A percentile compares a stretch with the other conserved stretches of the same genome.
phyloP scores from a whole-genome alignment of 208 protist species.

The Trypanosoma theileri region DNA sequence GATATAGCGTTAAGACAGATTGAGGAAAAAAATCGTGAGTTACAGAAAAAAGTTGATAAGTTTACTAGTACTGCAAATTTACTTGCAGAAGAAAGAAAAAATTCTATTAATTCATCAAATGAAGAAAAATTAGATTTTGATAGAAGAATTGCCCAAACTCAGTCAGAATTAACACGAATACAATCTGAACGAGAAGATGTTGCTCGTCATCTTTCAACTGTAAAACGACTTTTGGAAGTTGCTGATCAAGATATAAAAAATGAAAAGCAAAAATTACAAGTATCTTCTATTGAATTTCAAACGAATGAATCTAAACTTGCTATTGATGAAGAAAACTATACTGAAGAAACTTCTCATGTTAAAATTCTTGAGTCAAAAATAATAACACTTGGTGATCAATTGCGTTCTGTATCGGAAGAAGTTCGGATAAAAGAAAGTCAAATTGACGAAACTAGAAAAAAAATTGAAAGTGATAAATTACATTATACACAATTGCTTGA shows the following conservation, averaged over 20 bases:
- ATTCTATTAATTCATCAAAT: slow-evolving; percentile 34
- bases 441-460: slow-evolving; percentile 48
- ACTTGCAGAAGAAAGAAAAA: slow-evolving; percentile 47
- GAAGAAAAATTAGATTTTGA: slow-evolving; percentile 67
- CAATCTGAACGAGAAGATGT: slow-evolving; percentile 57
- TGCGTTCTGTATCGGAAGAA: slow-evolving; percentile 44
- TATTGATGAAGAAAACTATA: slow-evolving; percentile 36
- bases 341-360: slow-evolving; percentile 37
- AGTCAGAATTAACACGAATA: slow-evolving; percentile 40
- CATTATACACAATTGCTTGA: slow-evolving; percentile 68
- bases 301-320: slow-evolving; percentile 45
- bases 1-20: slow-evolving; percentile 37
- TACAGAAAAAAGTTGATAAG: slow-evolving; percentile 48
- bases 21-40: slow-evolving; percentile 52
- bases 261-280: slow-evolving; percentile 51
- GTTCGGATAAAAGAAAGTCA: slow-evolving; percentile 51
- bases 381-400: slow-evolving; percentile 38
- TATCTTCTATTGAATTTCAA: slow-evolving; percentile 38
- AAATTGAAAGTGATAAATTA: slow-evolving; percentile 63
- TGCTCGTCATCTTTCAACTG: slow-evolving; percentile 43
- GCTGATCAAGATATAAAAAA: slow-evolving; percentile 46
- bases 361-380: slow-evolving; percentile 56
- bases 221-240: slow-evolving; percentile 46
- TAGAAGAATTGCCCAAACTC: slow-evolving; percentile 48
- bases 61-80: slow-evolving; percentile 45